Percentiles rank a stretch among this genome's conserved stretches.
phyloP scores from a whole-genome alignment of 2,329 filamentous ascomycete genomes.

The Balansia obtecta region DNA sequence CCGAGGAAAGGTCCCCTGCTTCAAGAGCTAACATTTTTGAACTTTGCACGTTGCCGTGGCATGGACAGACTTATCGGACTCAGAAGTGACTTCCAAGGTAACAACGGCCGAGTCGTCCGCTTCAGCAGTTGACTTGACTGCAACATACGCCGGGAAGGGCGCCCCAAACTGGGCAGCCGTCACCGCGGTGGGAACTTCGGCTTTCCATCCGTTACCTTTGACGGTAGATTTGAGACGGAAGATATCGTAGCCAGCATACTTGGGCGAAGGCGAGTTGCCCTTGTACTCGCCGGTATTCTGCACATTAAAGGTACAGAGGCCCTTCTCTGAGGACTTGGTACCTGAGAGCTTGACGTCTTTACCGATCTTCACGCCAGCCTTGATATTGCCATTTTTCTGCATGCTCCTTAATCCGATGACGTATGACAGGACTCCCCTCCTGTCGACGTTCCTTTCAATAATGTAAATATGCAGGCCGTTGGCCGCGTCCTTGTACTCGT shows the following conservation, averaged over 20 bases:
- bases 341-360: too few relatives aligned
- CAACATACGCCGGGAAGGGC: conserved; percentile 26
- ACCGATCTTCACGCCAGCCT: too few relatives aligned
- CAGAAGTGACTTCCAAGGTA: conserved; percentile 31
- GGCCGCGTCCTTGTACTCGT: conserved; percentile 32
- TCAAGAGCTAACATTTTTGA: conserved; percentile 11
- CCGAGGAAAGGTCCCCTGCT: neutral
- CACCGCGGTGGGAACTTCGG: conserved; percentile 28
- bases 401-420: conserved; percentile 33
- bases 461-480: conserved; percentile 40
- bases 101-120: conserved; percentile 25
- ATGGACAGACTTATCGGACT: conserved; percentile 24
- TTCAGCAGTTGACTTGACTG: conserved; percentile 22
- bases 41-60: conserved; percentile 21
- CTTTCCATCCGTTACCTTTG: conserved; percentile 32
- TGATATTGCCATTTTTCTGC: conserved; percentile 15
- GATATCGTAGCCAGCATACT: conserved; percentile 31
- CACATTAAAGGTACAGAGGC: conserved; percentile 34
- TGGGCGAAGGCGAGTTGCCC: conserved; percentile 18
- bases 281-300: conserved; percentile 30
- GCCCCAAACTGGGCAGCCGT: conserved; percentile 29
- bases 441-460: conserved; percentile 27
- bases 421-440: conserved; percentile 32
- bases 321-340: too few relatives aligned
- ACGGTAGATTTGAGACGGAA: conserved; percentile 33